Base-by-base conservation (phyloP, 352 stramenopile species). In the Aphanomyces cochlioides region DNA sequence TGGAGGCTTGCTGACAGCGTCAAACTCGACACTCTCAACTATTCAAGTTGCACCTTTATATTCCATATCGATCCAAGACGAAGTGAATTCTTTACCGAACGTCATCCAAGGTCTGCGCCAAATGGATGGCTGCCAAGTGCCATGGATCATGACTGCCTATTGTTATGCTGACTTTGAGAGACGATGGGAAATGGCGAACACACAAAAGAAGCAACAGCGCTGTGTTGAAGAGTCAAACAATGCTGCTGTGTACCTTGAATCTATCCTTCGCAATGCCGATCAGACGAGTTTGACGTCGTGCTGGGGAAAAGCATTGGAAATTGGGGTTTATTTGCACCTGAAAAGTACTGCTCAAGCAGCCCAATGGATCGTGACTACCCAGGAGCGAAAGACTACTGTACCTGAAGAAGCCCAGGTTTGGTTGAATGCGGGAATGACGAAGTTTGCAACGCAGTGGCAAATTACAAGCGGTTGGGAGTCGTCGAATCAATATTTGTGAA, bases 101-200 rank as follows among this genome's bases (percentile, higher is more conserved):
- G 63, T 69, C 36, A 21, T 69, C 43, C 40, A 69, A 13, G 37
- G 63, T 43, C 19, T 69, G 3, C 63, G 63, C 36, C 48, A 43
- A 36, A 61, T 41, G 40, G 63, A 69, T n/a, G 43, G 10, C 36
- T 69, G 63, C 50, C 17, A 15, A 15, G 38, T 64, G 3, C 63
- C 63, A 40, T 69, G 63, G 63, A 34, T 69, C 17, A 57, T 69
- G 7, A 69, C 43, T 13, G 36, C 48, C 43, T 69, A 69, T 41
- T 69, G 63, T 47, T 69, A 47, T 10, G 63, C 47, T 10, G 63
- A 69, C 50, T 64, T 69, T 45, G 17, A 36, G 10, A 69, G 37
- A 21, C 47, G 63, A 1, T 69, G 63, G 63, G 63, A 28, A 7
- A 63, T 69, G 63, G 38, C 63, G 0, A 10, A 61, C 50, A 69